These are phyloP conservation scores for Babjeviella inositovora DNA, from an alignment of 805 yeast genomes.

Conservation along the genomic window DNA sequence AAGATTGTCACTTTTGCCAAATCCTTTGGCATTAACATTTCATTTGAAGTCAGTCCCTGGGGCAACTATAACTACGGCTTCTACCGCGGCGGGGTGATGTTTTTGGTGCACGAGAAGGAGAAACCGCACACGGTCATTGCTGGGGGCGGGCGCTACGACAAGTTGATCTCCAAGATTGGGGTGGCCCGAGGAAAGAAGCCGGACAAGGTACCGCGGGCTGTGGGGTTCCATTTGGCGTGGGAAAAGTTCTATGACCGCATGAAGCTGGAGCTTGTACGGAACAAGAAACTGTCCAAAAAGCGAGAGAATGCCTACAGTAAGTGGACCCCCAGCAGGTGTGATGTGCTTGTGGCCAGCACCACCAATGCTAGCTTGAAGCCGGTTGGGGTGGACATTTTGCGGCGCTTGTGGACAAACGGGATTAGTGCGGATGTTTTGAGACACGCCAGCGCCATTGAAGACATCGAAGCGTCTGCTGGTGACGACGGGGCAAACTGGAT, in stretches of 20 bases:
- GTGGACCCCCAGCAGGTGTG: constrained; percentile 55
- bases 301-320: constrained; percentile 15
- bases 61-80: constrained; percentile 71
- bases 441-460: constrained; percentile 38
- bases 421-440: constrained; percentile 61
- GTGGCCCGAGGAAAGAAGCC: constrained; percentile 26
- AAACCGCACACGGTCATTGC: constrained; percentile 38
- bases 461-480: constrained; percentile 43
- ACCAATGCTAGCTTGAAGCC: constrained; percentile 37
- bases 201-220: constrained; percentile 35
- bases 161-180: constrained; percentile 48
- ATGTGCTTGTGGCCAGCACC: constrained; percentile 64
- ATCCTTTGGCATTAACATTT: constrained; percentile 40
- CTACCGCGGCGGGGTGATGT: constrained; percentile 74
- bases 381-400: constrained; percentile 47
- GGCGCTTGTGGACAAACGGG: constrained; percentile 58
- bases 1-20: constrained; percentile 38
- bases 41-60: constrained; percentile 60
- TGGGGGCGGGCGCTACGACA: constrained; percentile 91
- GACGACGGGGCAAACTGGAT: constrained; percentile 65
- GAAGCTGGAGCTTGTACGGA: constrained; percentile 24
- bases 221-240: constrained; percentile 77
- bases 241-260: constrained; percentile 41
- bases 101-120: constrained; percentile 50
- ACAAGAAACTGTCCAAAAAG: constrained; percentile 6